Percentiles rank a stretch among this genome's conserved stretches.
Conservation (phyloP, 345 rosid species). For the Punica granatum region DNA sequence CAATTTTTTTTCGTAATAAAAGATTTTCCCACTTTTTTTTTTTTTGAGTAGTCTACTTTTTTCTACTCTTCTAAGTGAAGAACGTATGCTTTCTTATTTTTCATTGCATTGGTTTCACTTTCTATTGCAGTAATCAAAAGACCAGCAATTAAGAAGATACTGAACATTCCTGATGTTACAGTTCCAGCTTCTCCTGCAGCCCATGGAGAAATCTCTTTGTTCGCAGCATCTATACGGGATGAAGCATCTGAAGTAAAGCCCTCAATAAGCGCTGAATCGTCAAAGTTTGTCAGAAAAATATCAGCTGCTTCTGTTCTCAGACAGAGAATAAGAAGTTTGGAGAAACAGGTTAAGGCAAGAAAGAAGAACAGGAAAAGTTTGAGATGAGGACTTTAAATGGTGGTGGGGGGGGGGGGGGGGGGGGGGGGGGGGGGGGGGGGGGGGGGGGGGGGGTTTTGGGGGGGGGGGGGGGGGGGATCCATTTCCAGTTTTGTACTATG, state of each 20-base stretch:
- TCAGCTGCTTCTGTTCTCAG: conserved; percentile 26
- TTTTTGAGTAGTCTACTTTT: no score
- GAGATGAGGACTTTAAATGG: background rate
- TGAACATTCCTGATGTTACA: conserved; percentile 24
- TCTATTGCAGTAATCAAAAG: conserved; percentile 24
- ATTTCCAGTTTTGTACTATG: background rate
- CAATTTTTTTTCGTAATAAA: no score
- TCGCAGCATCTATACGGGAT: conserved; percentile 9
- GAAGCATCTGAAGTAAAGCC: conserved; percentile 18
- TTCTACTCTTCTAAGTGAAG: background rate
- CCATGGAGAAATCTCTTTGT: background rate
- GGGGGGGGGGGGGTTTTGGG: no score
- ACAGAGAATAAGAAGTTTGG: conserved; percentile 31
- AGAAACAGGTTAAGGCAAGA: conserved; percentile 28
- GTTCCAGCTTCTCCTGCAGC: conserved; percentile 12
- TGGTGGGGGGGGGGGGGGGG: no score
- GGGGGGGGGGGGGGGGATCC: background rate
- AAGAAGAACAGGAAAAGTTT: conserved; percentile 20
- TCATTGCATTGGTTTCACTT: conserved; percentile 2
- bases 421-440: no score
- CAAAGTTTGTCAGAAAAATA: conserved; percentile 22
- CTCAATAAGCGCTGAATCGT: conserved; percentile 12
- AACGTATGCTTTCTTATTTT: background rate
- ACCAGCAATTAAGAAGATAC: conserved; percentile 32
- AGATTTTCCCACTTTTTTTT: no score